A percentile compares a stretch with the other conserved stretches of the same genome.
Conservation (phyloP, 208 protist species). For the Leishmania gerbilli region DNA sequence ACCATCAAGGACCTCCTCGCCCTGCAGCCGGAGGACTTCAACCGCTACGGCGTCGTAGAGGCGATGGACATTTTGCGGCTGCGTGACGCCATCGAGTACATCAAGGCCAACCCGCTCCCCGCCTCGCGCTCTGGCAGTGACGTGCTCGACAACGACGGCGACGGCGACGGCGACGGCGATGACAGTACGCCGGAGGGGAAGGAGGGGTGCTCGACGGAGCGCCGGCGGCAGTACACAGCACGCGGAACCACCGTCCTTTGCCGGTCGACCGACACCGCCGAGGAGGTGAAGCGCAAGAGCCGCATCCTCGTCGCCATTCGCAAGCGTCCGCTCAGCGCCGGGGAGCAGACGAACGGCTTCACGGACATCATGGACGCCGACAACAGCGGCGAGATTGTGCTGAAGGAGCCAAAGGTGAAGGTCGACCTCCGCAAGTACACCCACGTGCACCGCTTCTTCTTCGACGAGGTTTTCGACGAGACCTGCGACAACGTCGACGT, state of each 20-base stretch:
- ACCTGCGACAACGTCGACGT: slow-evolving; percentile 84
- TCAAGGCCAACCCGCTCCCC: slow-evolving; percentile 25
- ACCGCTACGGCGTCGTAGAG: slow-evolving; percentile 36
- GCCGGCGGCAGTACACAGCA: slow-evolving; percentile 42
- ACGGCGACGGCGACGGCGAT: not conserved
- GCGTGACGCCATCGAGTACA: slow-evolving; percentile 44
- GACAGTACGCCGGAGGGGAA: slow-evolving; percentile 20
- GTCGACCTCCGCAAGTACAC: slow-evolving; percentile 96
- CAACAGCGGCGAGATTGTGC: slow-evolving; percentile 65
- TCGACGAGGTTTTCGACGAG: slow-evolving; percentile 96
- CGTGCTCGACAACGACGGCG: slow-evolving; percentile 31
- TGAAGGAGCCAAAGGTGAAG: slow-evolving; percentile 90
- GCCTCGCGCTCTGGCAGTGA: slow-evolving; percentile 43
- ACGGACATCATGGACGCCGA: slow-evolving; percentile 83
- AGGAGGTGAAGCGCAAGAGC: slow-evolving; percentile 57
- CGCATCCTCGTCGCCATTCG: slow-evolving; percentile 88
- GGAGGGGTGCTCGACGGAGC: slow-evolving; percentile 22
- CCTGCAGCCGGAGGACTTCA: slow-evolving; percentile 38
- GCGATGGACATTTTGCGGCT: slow-evolving; percentile 38
- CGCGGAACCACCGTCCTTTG: slow-evolving; percentile 69
- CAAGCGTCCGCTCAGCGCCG: slow-evolving; percentile 88
- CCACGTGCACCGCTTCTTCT: slow-evolving; percentile 95
- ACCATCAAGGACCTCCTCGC: slow-evolving; percentile 29
- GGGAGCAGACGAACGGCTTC: slow-evolving; percentile 59
- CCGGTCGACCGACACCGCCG: slow-evolving; percentile 24